Base-by-base conservation (phyloP, 106 monocot genomes). In the Dendrobium officinale region DNA sequence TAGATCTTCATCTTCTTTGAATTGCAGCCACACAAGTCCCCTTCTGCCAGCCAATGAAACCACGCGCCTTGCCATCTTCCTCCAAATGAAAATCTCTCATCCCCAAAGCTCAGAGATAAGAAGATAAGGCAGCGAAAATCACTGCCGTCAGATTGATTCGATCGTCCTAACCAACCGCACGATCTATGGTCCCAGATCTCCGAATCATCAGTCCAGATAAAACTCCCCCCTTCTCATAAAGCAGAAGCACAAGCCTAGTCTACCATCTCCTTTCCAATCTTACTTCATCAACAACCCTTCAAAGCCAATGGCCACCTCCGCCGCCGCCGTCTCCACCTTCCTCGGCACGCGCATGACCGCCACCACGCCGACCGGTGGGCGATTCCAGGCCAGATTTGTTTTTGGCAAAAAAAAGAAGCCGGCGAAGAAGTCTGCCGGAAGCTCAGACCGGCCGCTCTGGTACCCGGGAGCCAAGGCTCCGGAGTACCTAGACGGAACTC, bases 391-490 rank as follows among this genome's bases (percentile, higher is more conserved):
- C 26, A 83, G 92, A 72, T 94, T 96, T 80, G 93, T 87, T 15
- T 93, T 96, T 72, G 93, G 93, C 2, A 11, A 27, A 37, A 75
- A 75, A 22, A 92, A 92, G 70, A 90, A 90, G 31, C 10, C 79
- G 8, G 55, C 84, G 16, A 93, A 90, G 80, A 96, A 93, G 89
- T 2, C 79, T 8, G 10, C 79, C n/a, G 77, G 48, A n/a, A 66
- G 24, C 6, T 42, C 88, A 3, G 96, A 92, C 85, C 81, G 96
- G 59, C 96, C 96, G 19, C 85, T 96, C 56, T 96, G 96, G 96
- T 96, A 64, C 77, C 96, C 96, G 0, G 96, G 96, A 0, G 96
- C 96, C 31, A 79, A 81, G 84, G 84, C 96, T 5, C 96, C 96
- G 2, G 93, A 92, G 15, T 96, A 86, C 85, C 90, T 96, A 4